Evolutionary conservation across 2,329 filamentous ascomycete genomes (phyloP).

Genomic region (Ilyonectria mors-panacis): DNA sequence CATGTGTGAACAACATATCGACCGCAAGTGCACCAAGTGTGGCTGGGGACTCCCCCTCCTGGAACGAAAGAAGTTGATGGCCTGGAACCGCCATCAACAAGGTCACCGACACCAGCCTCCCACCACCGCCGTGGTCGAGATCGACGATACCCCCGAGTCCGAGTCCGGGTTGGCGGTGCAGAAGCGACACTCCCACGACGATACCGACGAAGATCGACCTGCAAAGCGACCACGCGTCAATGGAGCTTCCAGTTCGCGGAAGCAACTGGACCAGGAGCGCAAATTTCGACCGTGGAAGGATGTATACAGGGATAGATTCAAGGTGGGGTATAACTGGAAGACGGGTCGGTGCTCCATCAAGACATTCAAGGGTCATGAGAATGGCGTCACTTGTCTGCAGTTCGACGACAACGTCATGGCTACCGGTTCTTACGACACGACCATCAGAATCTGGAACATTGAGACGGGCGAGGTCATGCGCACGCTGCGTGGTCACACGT

Average conservation of each 20-base stretch:
- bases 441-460: constrained; percentile 96
- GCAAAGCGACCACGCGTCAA: constrained; percentile 54
- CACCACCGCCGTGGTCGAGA: constrained; percentile 41
- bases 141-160: constrained; percentile 43
- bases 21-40: constrained; percentile 93
- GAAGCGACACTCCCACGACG: constrained; percentile 54
- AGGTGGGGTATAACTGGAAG: constrained; percentile 98
- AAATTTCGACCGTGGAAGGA: constrained; percentile 89
- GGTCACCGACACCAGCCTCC: constrained; percentile 59
- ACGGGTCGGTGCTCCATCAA: constrained; percentile 90
- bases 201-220: constrained; percentile 41
- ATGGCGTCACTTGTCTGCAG: constrained; percentile 72
- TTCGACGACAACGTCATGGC: constrained; percentile 92
- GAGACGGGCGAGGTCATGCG: constrained; percentile 88
- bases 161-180: constrained; percentile 43
- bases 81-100: constrained; percentile 89
- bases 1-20: constrained; percentile 98
- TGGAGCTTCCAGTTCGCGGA: constrained; percentile 45
- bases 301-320: constrained; percentile 95
- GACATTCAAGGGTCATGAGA: constrained; percentile 87
- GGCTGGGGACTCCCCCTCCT: constrained; percentile 94
- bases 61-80: constrained; percentile 88
- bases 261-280: constrained; percentile 59
- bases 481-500: constrained; percentile 86
- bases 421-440: constrained; percentile 94